Evolutionary conservation across 257 asterid genomes (phyloP), one percentile per base, ranked within the genome.

Genomic region (Solanum pimpinellifolium): DNA sequence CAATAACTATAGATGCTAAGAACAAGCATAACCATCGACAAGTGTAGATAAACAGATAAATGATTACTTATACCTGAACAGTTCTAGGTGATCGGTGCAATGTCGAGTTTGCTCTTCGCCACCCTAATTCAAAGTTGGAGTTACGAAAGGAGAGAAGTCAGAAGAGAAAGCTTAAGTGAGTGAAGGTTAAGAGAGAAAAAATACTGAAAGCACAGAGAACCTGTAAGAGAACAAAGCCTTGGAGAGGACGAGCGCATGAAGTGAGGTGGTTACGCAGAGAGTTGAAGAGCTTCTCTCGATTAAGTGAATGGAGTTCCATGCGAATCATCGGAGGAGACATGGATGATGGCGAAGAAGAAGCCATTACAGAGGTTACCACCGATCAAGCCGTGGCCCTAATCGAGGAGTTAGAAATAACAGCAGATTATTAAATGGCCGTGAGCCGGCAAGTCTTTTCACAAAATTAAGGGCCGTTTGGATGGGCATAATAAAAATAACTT

Each of bases 31-130:
- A 70, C 18, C 42, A 7, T 29, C 4, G 42, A 41, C 76, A 72
- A 69, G 76, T 31, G 42, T 42, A 70, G 42, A 69, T 83, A 69
- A 39, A 88, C 76, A 31, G 42, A 69, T 83, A 70, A n/a, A 88
- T 35, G 25, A 21, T n/a, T 37, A 72, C 75, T 65, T 42, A 62
- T 88, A 97, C 98, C 98, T 96, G 88, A 95, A 97, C 86, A 95
- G 90, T 86, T 97, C 99, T 27, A 65, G 75, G 85, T 97, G 99
- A 93, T 97, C 98, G 1, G 99, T 95, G 93, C 97, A 94, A 90
- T 97, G 87, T 4, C 99, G 95, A 85, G 87, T 94, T 92, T 94
- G 92, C 92, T 97, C 99, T 89, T 94, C 98, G 6, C 99, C 99
- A 7, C 99, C 99, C 98, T 46, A 78, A 44, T 78, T 78, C 41